Base-by-base conservation (phyloP, 768 basidiomycete species). In the Porpolomopsis calyptriformis region DNA sequence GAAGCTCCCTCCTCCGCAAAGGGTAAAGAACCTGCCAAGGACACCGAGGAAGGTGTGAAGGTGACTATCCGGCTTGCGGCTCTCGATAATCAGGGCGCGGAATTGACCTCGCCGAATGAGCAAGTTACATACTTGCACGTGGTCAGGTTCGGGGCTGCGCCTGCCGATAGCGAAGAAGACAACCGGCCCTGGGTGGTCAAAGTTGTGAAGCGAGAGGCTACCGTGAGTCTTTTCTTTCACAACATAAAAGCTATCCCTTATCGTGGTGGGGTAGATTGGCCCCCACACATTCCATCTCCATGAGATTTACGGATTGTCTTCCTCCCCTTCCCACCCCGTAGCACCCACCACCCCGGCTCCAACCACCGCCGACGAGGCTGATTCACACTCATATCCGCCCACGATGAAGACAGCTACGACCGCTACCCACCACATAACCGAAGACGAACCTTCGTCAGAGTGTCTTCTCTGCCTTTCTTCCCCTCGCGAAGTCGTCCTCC, bases 221-320 rank as follows among this genome's bases (percentile, higher is more conserved):
- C 82, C 45, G 82, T 82, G 39, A 50, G 74, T 60, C 18, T 44
- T 47, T 39, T 43, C 33, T n/a, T 4, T 23, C 47, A 40, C 14
- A 2, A 4, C n/a, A 5, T 6, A 7, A 20, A 5, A 42, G 19
- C 41, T 27, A 43, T 37, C 16, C 40, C n/a, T 46, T 23, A 11
- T 49, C 16, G n/a, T n/a, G n/a, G n/a, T n/a, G n/a, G n/a, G n/a
- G n/a, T 55, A 85, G 82, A 96, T 97, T 57, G 92, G 92, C 2
- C 74, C 83, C 4, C 90, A 93, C 57, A 90, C 89, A 0, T 97
- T 97, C 79, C 85, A 92, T 45, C 70, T 97, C 24, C 91, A 94
- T 57, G 92, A 97, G 59, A 97, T 97, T 39, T 97, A 85, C 54
- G 92, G 92, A 40, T 74, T 97, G 4, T 80, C 87, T 0, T 77